Evolutionary conservation across 2,329 filamentous ascomycete species (phyloP).

Genomic region (Aspergillus nomiae): DNA sequence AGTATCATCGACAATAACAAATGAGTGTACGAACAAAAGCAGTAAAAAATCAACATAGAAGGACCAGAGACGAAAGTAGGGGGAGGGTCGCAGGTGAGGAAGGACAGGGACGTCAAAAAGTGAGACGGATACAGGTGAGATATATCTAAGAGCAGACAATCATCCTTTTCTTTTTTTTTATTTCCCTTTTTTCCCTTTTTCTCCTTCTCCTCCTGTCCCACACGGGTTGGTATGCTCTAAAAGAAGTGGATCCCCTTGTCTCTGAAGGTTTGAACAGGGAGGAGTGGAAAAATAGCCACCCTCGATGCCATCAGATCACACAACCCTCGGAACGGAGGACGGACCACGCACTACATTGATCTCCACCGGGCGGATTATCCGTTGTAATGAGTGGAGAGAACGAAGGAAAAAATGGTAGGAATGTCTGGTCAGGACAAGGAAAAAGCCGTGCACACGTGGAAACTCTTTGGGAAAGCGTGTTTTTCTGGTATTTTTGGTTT

Average conservation of each 20-base stretch:
- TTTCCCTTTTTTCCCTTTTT: background rate
- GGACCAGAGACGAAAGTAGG: background rate
- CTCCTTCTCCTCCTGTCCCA: slow-evolving; percentile 7
- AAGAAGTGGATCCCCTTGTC: slow-evolving; percentile 10
- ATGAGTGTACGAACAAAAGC: background rate
- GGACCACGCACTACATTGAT: slow-evolving; percentile 16
- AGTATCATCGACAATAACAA: slow-evolving; percentile 2
- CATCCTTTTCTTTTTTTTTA: background rate
- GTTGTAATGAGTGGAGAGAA: background rate
- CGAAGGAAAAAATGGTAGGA: background rate
- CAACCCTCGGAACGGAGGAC: slow-evolving; percentile 14
- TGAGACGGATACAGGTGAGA: slow-evolving; percentile 6
- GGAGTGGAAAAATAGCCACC: slow-evolving; percentile 21
- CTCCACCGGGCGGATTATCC: slow-evolving; percentile 12
- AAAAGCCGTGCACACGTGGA: slow-evolving; percentile 25
- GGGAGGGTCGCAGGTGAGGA: slow-evolving; percentile 3
- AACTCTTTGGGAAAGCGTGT: too few species aligned
- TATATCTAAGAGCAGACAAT: background rate
- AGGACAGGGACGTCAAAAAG: slow-evolving; percentile 3
- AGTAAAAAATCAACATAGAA: slow-evolving; percentile 2
- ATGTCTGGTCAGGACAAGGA: background rate
- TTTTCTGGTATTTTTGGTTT: background rate
- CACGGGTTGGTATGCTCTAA: slow-evolving; percentile 14
- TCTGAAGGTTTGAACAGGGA: slow-evolving; percentile 3
- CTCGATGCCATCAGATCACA: slow-evolving; percentile 22